These are phyloP conservation scores for Pugionium dolabratum DNA, from an alignment of 345 rosid genomes.

Conservation along the genomic window DNA sequence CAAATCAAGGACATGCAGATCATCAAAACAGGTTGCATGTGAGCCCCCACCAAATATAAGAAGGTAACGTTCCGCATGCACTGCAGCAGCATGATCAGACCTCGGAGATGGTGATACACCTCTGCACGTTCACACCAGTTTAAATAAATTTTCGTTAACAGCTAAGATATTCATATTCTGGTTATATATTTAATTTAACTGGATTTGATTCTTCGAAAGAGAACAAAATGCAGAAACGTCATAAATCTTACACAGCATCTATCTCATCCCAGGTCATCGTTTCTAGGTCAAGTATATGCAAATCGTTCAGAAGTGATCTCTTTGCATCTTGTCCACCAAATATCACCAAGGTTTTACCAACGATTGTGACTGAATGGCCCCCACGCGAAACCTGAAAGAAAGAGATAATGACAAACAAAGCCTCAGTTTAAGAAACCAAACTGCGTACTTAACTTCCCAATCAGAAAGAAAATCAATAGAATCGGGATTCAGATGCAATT, in stretches of 20 bases:
- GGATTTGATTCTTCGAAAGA: conserved; percentile 17
- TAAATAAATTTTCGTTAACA: neutral
- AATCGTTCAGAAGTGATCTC: conserved; percentile 86
- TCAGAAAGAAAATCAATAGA: neutral
- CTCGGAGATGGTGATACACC: conserved; percentile 96
- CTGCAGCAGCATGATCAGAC: conserved; percentile 98
- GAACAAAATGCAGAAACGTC: conserved; percentile 3
- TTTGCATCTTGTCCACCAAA: conserved; percentile 99
- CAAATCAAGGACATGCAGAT: conserved; percentile 93
- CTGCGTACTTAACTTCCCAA: conserved; percentile 7
- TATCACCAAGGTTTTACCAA: conserved; percentile 82
- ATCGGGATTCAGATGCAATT: conserved; percentile 12
- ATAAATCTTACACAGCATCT: conserved; percentile 76
- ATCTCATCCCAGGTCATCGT: conserved; percentile 99
- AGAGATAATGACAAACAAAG: conserved; percentile 29
- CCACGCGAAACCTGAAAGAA: conserved; percentile 86
- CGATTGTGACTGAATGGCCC: conserved; percentile 89
- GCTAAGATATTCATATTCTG: conserved; percentile 17
- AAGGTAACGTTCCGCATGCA: conserved; percentile 94
- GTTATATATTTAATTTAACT: conserved; percentile 8
- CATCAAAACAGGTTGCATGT: conserved; percentile 89
- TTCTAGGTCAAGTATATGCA: conserved; percentile 94
- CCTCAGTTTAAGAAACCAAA: conserved; percentile 14
- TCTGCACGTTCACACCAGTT: conserved; percentile 49
- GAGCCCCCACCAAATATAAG: conserved; percentile 99